Percentiles rank a stretch among this genome's conserved stretches.
Conservation (phyloP, 1,284 basidiomycete species). For the Apiotrichum siamense region DNA sequence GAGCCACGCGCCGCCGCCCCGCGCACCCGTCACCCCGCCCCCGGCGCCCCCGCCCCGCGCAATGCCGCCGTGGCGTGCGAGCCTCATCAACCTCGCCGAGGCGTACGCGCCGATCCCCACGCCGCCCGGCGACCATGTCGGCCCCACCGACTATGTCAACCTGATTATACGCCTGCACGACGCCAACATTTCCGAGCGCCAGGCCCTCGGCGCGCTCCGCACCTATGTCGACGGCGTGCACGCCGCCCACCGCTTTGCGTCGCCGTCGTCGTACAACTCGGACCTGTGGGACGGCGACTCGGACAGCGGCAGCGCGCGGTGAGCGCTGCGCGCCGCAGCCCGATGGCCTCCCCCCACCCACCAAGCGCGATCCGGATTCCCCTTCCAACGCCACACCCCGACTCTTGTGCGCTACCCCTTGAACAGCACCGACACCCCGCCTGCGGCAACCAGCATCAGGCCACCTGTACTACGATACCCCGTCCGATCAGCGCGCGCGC, state of each 20-base stretch:
- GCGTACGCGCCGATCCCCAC: conserved; percentile 1
- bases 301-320: background rate
- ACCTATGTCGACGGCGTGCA: conserved; percentile 10
- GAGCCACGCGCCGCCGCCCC: background rate
- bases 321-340: too few relatives aligned
- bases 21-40: background rate
- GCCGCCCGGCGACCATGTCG: background rate
- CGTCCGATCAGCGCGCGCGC: too few relatives aligned
- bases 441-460: too few relatives aligned
- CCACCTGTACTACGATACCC: too few relatives aligned
- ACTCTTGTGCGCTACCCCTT: too few relatives aligned
- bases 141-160: background rate
- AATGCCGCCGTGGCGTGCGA: conserved; percentile 4
- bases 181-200: conserved; percentile 5
- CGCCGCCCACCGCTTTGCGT: background rate
- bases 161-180: conserved; percentile 8
- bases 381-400: too few relatives aligned
- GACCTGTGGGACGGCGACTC: background rate
- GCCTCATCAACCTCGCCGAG: conserved; percentile 6
- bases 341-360: too few relatives aligned
- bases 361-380: too few relatives aligned
- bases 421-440: too few relatives aligned
- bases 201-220: conserved; percentile 10
- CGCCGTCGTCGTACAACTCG: background rate
- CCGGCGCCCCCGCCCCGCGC: background rate